Evolutionary conservation across 306 rosid genomes (phyloP).

Genomic region (Medicago truncatula): DNA sequence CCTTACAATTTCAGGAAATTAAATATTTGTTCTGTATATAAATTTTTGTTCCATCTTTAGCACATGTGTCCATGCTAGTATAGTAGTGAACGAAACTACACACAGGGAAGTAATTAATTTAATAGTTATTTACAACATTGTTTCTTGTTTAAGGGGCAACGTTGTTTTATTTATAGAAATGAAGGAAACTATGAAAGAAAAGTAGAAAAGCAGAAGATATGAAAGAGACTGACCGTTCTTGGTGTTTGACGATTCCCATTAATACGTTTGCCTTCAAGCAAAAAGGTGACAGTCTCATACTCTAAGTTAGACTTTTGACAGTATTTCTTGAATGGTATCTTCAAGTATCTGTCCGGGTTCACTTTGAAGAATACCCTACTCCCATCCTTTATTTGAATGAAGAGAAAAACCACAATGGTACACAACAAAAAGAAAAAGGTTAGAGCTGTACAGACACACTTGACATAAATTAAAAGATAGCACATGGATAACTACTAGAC

Average conservation of each 20-base stretch:
- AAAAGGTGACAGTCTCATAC: background rate
- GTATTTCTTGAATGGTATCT: background rate
- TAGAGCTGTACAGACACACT: background rate
- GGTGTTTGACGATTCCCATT: conserved; percentile 10
- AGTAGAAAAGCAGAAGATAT: background rate
- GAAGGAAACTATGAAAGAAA: too few species aligned
- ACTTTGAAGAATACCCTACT: conserved; percentile 14
- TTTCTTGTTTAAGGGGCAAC: too few species aligned
- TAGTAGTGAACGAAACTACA: too few species aligned
- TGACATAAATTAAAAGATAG: background rate
- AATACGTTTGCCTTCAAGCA: background rate
- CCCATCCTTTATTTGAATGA: conserved; percentile 40
- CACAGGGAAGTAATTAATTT: too few species aligned
- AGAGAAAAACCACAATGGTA: conserved; percentile 11
- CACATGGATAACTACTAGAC: background rate
- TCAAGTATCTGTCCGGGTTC: background rate
- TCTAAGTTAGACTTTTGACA: background rate
- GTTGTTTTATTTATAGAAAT: too few species aligned
- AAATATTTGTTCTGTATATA: too few species aligned
- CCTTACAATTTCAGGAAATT: too few species aligned
- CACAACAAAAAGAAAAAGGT: background rate
- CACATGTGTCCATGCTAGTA: too few species aligned
- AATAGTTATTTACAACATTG: too few species aligned
- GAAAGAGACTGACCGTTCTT: conserved; percentile 34
- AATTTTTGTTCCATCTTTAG: too few species aligned